Conservation (phyloP, 306 rosid genomes). For the Carpinus viminea region DNA sequence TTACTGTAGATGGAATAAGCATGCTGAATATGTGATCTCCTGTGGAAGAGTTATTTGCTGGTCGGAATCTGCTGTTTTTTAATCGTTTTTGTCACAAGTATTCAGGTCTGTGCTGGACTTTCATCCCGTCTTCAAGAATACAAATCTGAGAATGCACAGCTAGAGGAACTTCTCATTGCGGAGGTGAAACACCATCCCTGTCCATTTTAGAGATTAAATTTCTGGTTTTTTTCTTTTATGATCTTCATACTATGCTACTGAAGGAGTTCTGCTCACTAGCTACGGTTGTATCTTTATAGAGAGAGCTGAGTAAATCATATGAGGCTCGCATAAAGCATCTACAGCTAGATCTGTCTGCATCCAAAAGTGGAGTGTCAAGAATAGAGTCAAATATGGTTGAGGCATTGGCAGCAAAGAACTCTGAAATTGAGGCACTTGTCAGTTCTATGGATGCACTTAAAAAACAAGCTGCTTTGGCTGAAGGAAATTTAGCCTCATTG, state of each 20-base stretch:
- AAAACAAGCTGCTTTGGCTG: slow-evolving; percentile 85
- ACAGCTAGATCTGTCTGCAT: slow-evolving; percentile 68
- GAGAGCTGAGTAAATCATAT: slow-evolving; percentile 88
- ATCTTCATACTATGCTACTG: background rate
- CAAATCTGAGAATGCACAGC: slow-evolving; percentile 94
- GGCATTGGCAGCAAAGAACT: slow-evolving; percentile 91
- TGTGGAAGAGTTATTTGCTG: slow-evolving; percentile 20
- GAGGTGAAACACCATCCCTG: slow-evolving; percentile 57
- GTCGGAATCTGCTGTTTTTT: slow-evolving; percentile 24
- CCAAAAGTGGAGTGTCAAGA: slow-evolving; percentile 78
- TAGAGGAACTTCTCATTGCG: slow-evolving; percentile 93
- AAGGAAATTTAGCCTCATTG: slow-evolving; percentile 87
- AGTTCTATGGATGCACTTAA: slow-evolving; percentile 79
- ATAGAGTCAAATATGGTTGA: slow-evolving; percentile 85
- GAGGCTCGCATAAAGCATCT: slow-evolving; percentile 85
- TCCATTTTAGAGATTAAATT: slow-evolving; percentile 26
- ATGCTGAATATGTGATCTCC: slow-evolving; percentile 13
- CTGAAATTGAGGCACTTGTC: slow-evolving; percentile 87
- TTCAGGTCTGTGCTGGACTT: slow-evolving; percentile 96
- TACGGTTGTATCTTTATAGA: slow-evolving; percentile 50
- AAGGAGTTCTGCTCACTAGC: slow-evolving; percentile 9
- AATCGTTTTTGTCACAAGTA: slow-evolving; percentile 31
- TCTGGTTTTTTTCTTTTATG: background rate
- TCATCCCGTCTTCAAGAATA: slow-evolving; percentile 95
- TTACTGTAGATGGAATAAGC: slow-evolving; percentile 17